Evolutionary conservation across 768 basidiomycete genomes (phyloP).

Genomic region (Chalciporus chontae): DNA sequence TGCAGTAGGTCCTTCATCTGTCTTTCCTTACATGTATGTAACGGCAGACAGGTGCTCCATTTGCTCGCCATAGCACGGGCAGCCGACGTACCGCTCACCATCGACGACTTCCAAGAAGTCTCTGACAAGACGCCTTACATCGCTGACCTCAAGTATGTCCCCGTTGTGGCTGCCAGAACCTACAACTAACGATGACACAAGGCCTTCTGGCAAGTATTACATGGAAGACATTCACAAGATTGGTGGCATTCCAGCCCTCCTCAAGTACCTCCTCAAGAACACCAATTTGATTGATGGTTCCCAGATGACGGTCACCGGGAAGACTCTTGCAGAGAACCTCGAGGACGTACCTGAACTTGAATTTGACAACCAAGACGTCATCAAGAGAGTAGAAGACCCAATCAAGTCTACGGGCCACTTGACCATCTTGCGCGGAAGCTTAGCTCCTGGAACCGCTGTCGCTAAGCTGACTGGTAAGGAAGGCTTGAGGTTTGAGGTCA

Average conservation of each 20-base stretch:
- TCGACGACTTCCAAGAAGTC: conserved; percentile 85
- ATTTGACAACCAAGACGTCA: conserved; percentile 73
- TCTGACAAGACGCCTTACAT: conserved; percentile 80
- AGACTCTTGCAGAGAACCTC: conserved; percentile 84
- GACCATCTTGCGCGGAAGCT: conserved; percentile 83
- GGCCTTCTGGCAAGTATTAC: conserved; percentile 81
- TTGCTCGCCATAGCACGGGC: conserved; percentile 83
- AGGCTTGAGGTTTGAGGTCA: conserved; percentile 75
- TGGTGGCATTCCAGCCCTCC: conserved; percentile 79
- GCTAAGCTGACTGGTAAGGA: conserved; percentile 95
- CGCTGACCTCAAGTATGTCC: conserved; percentile 69
- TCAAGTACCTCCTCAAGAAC: conserved; percentile 80
- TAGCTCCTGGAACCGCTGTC: conserved; percentile 83
- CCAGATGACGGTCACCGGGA: conserved; percentile 88
- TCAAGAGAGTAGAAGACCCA: conserved; percentile 68
- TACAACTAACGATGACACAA: conserved; percentile 22
- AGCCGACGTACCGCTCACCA: conserved; percentile 65
- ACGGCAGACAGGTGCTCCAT: conserved; percentile 61
- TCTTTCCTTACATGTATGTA: conserved; percentile 1
- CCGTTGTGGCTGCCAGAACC: conserved; percentile 1
- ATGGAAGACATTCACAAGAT: conserved; percentile 89
- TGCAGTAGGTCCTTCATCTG: conserved; percentile 47
- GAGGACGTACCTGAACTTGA: conserved; percentile 69
- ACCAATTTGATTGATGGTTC: conserved; percentile 77
- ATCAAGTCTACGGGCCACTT: conserved; percentile 88